Evolutionary conservation across 176 grass and related monocot genomes (phyloP).

Genomic region (Oryza punctata): DNA sequence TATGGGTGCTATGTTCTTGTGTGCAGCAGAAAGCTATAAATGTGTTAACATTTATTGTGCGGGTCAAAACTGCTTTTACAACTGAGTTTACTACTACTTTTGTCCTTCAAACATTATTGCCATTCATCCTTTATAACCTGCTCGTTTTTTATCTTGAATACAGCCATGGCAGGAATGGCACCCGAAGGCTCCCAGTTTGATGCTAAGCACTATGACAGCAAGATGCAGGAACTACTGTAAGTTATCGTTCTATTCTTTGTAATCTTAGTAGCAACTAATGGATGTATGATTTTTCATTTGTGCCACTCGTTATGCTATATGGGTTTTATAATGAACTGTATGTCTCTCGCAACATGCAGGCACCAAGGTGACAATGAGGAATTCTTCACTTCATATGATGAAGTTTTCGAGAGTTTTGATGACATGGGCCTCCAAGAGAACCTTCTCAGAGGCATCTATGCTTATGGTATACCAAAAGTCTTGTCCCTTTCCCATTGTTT

Average conservation of each 20-base stretch:
- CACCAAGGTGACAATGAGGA: slow-evolving; percentile 46
- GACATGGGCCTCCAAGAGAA: slow-evolving; percentile 76
- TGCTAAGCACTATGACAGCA: slow-evolving; percentile 51
- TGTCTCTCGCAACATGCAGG: slow-evolving; percentile 25
- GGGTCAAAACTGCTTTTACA: not conserved
- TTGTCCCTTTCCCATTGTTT: not conserved
- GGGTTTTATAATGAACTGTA: not conserved
- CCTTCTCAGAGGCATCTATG: slow-evolving; percentile 81
- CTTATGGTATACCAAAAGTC: slow-evolving; percentile 55
- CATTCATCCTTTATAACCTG: not conserved
- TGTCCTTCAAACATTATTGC: not conserved
- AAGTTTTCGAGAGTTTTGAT: slow-evolving; percentile 74
- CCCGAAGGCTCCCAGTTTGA: slow-evolving; percentile 61
- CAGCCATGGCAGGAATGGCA: slow-evolving; percentile 61
- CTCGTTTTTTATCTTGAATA: not conserved
- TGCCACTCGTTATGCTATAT: not conserved
- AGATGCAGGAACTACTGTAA: slow-evolving; percentile 59
- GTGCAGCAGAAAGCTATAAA: not conserved
- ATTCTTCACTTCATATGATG: slow-evolving; percentile 79
- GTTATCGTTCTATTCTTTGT: slow-evolving; percentile 2
- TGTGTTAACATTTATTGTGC: not conserved
- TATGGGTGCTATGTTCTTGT: not conserved
- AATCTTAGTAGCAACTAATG: not conserved
- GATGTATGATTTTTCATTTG: not conserved
- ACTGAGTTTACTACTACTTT: not conserved